These are phyloP conservation scores for Lunularia cruciata DNA, from an alignment of 225 moss, liverwort and hornwort genomes.

Conservation along the genomic window DNA sequence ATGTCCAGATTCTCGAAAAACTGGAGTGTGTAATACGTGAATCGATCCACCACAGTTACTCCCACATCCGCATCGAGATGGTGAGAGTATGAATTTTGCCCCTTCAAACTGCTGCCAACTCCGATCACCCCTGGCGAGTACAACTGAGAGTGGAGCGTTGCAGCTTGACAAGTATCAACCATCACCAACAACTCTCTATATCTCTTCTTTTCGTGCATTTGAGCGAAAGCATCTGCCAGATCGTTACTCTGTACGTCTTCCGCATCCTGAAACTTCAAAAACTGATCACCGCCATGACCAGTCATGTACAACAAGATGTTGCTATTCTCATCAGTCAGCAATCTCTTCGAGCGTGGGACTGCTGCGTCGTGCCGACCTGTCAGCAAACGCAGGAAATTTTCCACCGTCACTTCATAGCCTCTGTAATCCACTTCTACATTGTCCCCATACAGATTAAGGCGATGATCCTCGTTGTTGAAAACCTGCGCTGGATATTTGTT, in stretches of 20 bases:
- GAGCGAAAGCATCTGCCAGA: slow-evolving; percentile 86
- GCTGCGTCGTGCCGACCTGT: slow-evolving; percentile 87
- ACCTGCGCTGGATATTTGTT: slow-evolving; percentile 90
- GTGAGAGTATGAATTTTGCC: slow-evolving; percentile 97
- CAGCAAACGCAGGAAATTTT: slow-evolving; percentile 80
- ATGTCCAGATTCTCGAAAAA: slow-evolving; percentile 92
- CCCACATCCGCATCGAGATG: slow-evolving; percentile 97
- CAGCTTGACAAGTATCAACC: slow-evolving; percentile 99
- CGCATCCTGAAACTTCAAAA: slow-evolving; percentile 95
- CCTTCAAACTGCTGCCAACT: slow-evolving; percentile 95
- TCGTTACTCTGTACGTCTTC: slow-evolving; percentile 97
- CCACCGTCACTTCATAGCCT: slow-evolving; percentile 96
- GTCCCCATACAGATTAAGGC: slow-evolving; percentile 90
- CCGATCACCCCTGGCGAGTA: slow-evolving; percentile 92
- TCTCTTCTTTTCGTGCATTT: slow-evolving; percentile 94
- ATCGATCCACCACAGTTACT: slow-evolving; percentile 98
- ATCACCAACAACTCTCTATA: slow-evolving; percentile 88
- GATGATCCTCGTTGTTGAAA: slow-evolving; percentile 93
- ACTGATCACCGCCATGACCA: slow-evolving; percentile 92
- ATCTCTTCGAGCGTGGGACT: slow-evolving; percentile 86
- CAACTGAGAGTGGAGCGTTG: slow-evolving; percentile 90
- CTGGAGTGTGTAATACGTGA: slow-evolving; percentile 93
- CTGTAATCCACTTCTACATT: slow-evolving; percentile 97
- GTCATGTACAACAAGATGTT: slow-evolving; percentile 91
- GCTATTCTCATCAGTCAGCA: slow-evolving; percentile 87